Conservation (phyloP, 495 filamentous ascomycete genomes). For the Penicillium soppii region DNA sequence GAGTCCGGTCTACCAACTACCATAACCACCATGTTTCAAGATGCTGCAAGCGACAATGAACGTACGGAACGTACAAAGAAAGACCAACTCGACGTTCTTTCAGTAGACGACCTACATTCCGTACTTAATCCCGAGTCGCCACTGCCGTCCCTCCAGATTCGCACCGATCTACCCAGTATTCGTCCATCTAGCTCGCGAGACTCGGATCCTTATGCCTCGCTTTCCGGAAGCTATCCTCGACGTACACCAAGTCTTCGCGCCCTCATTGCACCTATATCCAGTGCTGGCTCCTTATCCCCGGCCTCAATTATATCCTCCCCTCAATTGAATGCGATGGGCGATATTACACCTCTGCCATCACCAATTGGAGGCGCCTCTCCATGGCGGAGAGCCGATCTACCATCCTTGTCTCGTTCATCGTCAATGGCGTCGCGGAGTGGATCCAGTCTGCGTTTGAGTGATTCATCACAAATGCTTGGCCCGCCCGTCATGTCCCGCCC, state of each 20-base stretch:
- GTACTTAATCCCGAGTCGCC: constrained; percentile 16
- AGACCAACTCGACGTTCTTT: background rate
- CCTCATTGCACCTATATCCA: constrained; percentile 39
- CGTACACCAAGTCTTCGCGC: constrained; percentile 53
- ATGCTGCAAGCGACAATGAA: constrained; percentile 7
- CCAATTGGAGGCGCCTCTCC: constrained; percentile 77
- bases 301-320: constrained; percentile 64
- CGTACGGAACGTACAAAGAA: constrained; percentile 3
- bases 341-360: constrained; percentile 91
- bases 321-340: constrained; percentile 75
- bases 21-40: constrained; percentile 7
- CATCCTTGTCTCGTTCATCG: constrained; percentile 43
- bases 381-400: constrained; percentile 52
- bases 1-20: constrained; percentile 23
- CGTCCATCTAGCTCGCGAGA: constrained; percentile 32
- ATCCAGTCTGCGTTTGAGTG: constrained; percentile 41
- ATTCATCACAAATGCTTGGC: constrained; percentile 39
- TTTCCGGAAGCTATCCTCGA: constrained; percentile 44
- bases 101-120: constrained; percentile 14
- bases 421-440: constrained; percentile 37
- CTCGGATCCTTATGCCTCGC: constrained; percentile 34
- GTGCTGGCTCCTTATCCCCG: constrained; percentile 58
- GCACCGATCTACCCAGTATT: constrained; percentile 35
- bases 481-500: constrained; percentile 28
- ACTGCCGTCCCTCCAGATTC: constrained; percentile 41